phyloP scores from a whole-genome alignment of 495 filamentous ascomycete species.

The Parmelia sp. region DNA sequence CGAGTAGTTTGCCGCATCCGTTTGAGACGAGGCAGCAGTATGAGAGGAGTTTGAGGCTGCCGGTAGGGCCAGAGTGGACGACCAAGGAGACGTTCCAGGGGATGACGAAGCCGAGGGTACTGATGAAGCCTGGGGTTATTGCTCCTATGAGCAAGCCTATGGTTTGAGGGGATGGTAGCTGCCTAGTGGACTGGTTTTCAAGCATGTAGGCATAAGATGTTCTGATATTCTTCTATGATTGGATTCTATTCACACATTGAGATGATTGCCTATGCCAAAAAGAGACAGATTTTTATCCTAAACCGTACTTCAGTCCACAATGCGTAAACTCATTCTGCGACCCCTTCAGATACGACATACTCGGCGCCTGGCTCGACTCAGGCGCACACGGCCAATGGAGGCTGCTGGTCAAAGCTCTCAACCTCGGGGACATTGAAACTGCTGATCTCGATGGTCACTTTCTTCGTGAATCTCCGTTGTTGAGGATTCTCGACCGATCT shows the following conservation, averaged over 20 bases:
- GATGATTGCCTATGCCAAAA: background rate
- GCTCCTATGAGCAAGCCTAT: slow-evolving; percentile 77
- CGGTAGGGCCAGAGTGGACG: slow-evolving; percentile 88
- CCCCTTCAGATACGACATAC: background rate
- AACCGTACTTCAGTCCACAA: background rate
- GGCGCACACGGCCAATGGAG: background rate
- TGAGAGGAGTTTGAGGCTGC: slow-evolving; percentile 77
- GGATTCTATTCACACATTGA: background rate
- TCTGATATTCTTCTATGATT: background rate
- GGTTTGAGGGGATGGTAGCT: slow-evolving; percentile 32
- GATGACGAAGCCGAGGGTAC: slow-evolving; percentile 80
- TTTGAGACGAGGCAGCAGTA: slow-evolving; percentile 86
- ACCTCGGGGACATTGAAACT: background rate
- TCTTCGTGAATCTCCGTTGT: background rate
- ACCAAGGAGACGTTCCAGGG: slow-evolving; percentile 91
- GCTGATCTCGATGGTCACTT: background rate
- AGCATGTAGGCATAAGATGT: background rate
- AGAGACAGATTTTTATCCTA: background rate
- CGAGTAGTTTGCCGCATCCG: slow-evolving; percentile 71
- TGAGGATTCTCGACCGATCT: background rate
- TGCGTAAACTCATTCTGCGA: background rate
- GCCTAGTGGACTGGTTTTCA: background rate
- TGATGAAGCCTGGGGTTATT: slow-evolving; percentile 91
- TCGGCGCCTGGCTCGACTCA: background rate
- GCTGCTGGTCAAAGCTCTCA: background rate